phyloP scores from a whole-genome alignment of 257 asterid genomes.

The Agastache rugosa region DNA sequence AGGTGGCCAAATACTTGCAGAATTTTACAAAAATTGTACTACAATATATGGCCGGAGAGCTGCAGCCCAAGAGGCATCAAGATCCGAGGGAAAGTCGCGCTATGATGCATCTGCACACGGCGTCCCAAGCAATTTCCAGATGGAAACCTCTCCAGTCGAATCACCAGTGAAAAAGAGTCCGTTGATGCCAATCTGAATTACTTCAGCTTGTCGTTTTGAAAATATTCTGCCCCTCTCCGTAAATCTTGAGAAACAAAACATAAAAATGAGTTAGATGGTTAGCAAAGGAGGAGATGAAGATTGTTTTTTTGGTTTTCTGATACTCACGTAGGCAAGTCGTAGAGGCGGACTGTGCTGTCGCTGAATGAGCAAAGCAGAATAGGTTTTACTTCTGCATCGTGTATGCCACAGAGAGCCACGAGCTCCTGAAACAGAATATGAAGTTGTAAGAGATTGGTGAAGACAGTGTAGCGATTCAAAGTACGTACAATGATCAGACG shows the following conservation, averaged over 20 bases:
- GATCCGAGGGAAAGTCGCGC: not conserved
- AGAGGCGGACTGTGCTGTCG: slow-evolving; percentile 50
- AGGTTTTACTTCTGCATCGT: slow-evolving; percentile 48
- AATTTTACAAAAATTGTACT: too few species aligned
- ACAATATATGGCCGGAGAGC: not conserved
- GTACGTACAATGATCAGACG: not conserved
- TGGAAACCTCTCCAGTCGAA: slow-evolving; percentile 51
- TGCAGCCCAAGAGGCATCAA: not conserved
- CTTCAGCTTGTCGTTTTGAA: slow-evolving; percentile 36
- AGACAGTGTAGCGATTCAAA: not conserved
- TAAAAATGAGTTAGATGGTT: slow-evolving; percentile 21
- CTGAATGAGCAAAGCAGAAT: slow-evolving; percentile 52
- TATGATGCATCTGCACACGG: not conserved
- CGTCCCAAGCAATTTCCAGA: slow-evolving; percentile 51
- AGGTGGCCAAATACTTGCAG: not conserved
- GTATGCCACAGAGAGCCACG: slow-evolving; percentile 48
- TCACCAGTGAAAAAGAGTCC: slow-evolving; percentile 64
- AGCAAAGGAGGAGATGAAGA: not conserved
- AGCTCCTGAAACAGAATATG: slow-evolving; percentile 42
- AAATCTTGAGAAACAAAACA: slow-evolving; percentile 31
- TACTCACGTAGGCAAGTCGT: slow-evolving; percentile 63
- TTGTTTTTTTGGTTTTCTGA: not conserved
- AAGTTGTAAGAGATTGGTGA: not conserved
- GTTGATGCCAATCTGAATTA: slow-evolving; percentile 37
- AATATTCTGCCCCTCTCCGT: slow-evolving; percentile 64